Evolutionary conservation across 2,329 filamentous ascomycete genomes (phyloP), one percentile per base, ranked within the genome.

Genomic region (Raffaelea albimanens): DNA sequence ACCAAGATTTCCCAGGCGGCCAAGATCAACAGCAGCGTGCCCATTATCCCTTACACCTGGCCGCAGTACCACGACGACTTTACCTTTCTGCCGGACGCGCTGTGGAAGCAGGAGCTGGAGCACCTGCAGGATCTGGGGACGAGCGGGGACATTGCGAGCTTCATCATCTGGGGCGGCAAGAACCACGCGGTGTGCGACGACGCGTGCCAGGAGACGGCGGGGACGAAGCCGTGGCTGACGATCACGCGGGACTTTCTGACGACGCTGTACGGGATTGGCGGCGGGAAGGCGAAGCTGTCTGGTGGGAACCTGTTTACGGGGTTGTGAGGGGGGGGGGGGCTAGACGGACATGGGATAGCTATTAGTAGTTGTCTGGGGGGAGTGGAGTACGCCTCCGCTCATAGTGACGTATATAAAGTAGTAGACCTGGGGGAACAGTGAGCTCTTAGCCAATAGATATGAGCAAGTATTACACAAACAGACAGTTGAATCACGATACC

Each of bases 21-120:
- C 9, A 41, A 36, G 41, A 48, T 48, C 29, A 3, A 50, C 22
- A 47, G 41, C 29, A 36, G 40, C 2, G 5, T 50, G 16, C 48
- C 48, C 10, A 38, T 50, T 9, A 41, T 50, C 5, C 48, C 48
- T 36, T 48, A 44, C 36, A 48, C 46, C 10, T 48, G 34, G 48
- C 48, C 48, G 42, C 48, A 50, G 39, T 50, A 50, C 48, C 48
- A 50, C 31, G 43, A 45, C 38, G 47, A 50, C 48, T 47, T 47
- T 38, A 47, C 45, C 23, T 48, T 50, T 8, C 38, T 50, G n/a
- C 48, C 48, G 1, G 48, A 45, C 4, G 45, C 42, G 14, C 45
- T 47, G 38, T 47, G 48, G 42, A n/a, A 34, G 38, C 41, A 41
- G 38, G 23, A 48, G 42, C 42, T 48, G 14, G 14, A 3, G 10